Base-by-base conservation (phyloP, 441 rosid species). In the Euphorbia corollata region DNA sequence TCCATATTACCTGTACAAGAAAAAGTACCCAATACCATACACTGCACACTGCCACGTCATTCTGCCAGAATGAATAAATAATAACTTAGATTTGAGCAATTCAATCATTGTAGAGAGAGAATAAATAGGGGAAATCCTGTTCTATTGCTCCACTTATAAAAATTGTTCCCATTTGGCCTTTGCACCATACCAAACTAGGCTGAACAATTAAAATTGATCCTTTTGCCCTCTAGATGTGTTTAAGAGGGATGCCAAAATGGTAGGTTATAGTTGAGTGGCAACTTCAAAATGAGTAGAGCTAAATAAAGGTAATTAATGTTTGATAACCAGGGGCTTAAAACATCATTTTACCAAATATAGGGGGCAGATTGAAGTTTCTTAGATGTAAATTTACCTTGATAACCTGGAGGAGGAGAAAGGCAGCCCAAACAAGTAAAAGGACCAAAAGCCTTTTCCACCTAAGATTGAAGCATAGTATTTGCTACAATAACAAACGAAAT, bases 1-100 rank as follows among this genome's bases (percentile, higher is more conserved):
- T n/a, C n/a, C n/a, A 18, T 54, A 13, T 39, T 66, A 92, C 98
- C 98, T 90, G 97, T 63, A 88, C 60, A 80, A 74, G 60, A 80
- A 88, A 90, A 18, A 90, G 78, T 27, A 79, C 75, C 98, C 98
- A 93, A 64, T 87, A 92, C 80, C 77, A 73, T 63, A 83, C 55
- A 59, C 91, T 82, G 78, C 98, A 92, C 45, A 74, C 87, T 65
- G 82, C 75, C 58, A 80, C 74, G 71, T 90, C 81, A 55, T 90
- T 87, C 98, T 93, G 92, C 79, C 61, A 43, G 68, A 39, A 69
- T 56, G 19, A 65, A 34, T 59, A 50, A 15, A 41, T 55, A 39
- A 75, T 50, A 24, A 19, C 38, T 22, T 22, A 41, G 67, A 72
- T 19, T 43, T 27, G 34, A 45, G 38, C 30, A 51, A 32, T 58